Percentiles rank a stretch among this genome's conserved stretches.
Conservation (phyloP, 148 eudicot genomes). For the Diospyros lotus region DNA sequence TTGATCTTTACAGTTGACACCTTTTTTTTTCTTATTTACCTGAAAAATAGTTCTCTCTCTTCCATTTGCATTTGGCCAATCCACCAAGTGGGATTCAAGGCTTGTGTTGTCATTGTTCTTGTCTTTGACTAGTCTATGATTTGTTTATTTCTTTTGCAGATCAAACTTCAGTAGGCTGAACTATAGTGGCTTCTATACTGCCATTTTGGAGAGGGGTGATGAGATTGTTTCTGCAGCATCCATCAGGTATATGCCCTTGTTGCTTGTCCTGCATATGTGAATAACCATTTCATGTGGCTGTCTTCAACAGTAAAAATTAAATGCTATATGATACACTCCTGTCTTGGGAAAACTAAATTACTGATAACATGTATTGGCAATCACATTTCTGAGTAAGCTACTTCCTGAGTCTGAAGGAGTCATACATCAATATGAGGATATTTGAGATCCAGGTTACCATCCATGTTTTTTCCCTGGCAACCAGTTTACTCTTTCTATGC, state of each 20-base stretch:
- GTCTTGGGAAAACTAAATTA: not conserved
- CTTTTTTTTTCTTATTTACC: not conserved
- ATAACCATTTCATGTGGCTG: not conserved
- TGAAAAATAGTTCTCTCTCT: not conserved
- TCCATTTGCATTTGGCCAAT: not conserved
- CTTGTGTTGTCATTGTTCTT: too few relatives aligned
- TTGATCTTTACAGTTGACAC: not conserved
- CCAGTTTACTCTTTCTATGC: too few relatives aligned
- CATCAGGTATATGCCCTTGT: conserved; percentile 56
- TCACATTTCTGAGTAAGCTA: not conserved
- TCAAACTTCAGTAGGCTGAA: conserved; percentile 86
- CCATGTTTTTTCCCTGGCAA: not conserved
- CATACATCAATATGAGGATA: not conserved
- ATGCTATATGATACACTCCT: conserved; percentile 1
- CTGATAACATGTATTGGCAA: not conserved
- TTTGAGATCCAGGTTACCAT: not conserved
- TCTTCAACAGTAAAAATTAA: not conserved
- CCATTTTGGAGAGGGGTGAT: conserved; percentile 88
- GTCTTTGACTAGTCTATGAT: not conserved
- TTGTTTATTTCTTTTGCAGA: conserved; percentile 32
- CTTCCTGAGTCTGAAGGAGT: not conserved
- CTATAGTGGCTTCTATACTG: conserved; percentile 79
- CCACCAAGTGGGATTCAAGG: not conserved
- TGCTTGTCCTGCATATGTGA: conserved; percentile 1
- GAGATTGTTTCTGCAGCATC: conserved; percentile 89